Conservation (phyloP, 2,329 filamentous ascomycete species). For the Epichloe amarillans region DNA sequence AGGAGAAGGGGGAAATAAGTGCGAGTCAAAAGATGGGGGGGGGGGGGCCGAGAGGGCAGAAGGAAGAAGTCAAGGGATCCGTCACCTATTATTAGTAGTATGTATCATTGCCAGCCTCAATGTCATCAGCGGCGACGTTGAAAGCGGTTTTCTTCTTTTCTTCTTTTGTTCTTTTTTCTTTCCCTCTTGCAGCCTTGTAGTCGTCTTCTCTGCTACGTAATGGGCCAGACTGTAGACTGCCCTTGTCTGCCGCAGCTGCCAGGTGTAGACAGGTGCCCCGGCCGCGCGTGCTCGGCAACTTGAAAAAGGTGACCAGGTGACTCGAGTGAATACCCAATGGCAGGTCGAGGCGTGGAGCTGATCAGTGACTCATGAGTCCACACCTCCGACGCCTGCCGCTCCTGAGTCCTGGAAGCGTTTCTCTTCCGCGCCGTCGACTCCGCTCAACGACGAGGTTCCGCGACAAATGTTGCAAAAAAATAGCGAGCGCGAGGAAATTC, state of each 20-base stretch:
- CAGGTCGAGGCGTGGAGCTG: not conserved
- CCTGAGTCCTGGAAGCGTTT: too few relatives aligned
- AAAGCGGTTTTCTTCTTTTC: not conserved
- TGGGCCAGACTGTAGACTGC: too few relatives aligned
- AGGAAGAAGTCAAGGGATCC: too few relatives aligned
- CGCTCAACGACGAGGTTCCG: too few relatives aligned
- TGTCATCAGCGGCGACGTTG: not conserved
- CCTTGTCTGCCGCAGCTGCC: not conserved
- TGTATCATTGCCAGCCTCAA: not conserved
- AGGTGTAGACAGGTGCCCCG: not conserved
- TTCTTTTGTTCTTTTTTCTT: not conserved
- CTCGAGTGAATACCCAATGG: not conserved
- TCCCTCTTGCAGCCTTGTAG: not conserved
- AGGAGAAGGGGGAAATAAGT: too few relatives aligned
- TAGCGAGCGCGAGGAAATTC: too few relatives aligned
- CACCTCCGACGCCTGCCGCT: conserved; percentile 3
- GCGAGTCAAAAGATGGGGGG: too few relatives aligned
- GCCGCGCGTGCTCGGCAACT: conserved; percentile 1
- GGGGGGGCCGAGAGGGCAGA: too few relatives aligned
- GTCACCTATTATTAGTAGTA: too few relatives aligned
- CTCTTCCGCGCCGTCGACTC: too few relatives aligned
- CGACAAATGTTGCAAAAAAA: too few relatives aligned
- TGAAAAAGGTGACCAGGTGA: conserved; percentile 1
- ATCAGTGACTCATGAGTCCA: not conserved
- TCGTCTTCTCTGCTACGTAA: not conserved